These are phyloP conservation scores for Boletus pseudopeckii DNA, from an alignment of 768 basidiomycete species.

Conservation along the genomic window DNA sequence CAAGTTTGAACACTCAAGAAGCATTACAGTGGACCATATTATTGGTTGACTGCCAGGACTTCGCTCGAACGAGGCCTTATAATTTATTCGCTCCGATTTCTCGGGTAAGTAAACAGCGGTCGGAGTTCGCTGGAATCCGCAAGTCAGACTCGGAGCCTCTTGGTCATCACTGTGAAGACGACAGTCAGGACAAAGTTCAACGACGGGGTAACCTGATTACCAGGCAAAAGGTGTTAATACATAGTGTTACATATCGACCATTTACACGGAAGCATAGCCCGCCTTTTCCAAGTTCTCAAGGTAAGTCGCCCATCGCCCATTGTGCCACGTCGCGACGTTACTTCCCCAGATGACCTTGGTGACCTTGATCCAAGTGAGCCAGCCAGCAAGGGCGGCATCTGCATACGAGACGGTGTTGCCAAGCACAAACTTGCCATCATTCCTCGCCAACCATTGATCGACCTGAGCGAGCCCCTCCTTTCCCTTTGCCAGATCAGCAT, in stretches of 20 bases:
- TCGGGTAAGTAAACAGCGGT: too few relatives aligned
- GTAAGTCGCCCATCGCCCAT: constrained; percentile 38
- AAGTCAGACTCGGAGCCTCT: too few relatives aligned
- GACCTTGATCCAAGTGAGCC: constrained; percentile 35
- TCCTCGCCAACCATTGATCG: constrained; percentile 30
- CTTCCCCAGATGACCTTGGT: constrained; percentile 34
- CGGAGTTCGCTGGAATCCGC: too few relatives aligned
- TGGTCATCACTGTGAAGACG: too few relatives aligned
- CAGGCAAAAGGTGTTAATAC: background rate
- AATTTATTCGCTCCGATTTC: too few relatives aligned
- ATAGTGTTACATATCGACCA: background rate
- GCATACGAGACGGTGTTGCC: constrained; percentile 35
- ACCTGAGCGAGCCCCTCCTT: constrained; percentile 26
- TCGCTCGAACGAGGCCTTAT: too few relatives aligned
- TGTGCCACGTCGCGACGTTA: constrained; percentile 33
- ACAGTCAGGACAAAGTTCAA: too few relatives aligned
- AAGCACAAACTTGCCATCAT: constrained; percentile 31
- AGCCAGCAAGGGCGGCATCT: constrained; percentile 34
- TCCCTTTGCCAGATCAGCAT: constrained; percentile 26
- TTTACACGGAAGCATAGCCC: constrained; percentile 27
- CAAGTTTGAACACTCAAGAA: too few relatives aligned
- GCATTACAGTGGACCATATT: too few relatives aligned
- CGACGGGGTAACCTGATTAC: background rate
- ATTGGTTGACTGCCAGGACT: too few relatives aligned
- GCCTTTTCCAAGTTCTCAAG: constrained; percentile 28